Percentiles rank a stretch among this genome's conserved stretches.
phyloP scores from a whole-genome alignment of 441 rosid genomes.

The Metrosideros polymorpha region DNA sequence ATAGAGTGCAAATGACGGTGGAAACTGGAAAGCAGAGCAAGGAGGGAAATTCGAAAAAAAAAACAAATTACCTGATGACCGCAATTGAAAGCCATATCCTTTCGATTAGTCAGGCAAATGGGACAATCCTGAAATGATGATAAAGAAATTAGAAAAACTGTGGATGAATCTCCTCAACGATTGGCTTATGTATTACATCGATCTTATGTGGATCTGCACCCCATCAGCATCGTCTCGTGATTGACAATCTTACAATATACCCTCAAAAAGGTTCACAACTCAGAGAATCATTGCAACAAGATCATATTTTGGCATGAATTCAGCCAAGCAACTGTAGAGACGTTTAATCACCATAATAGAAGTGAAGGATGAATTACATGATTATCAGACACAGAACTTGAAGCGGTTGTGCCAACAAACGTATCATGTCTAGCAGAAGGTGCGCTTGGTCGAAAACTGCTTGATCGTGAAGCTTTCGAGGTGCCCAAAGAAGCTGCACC shows the following conservation, averaged over 20 bases:
- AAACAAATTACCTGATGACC: constrained; percentile 9
- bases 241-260: not conserved
- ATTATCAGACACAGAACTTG: constrained; percentile 10
- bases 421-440: constrained; percentile 2
- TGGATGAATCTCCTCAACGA: not conserved
- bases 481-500: not conserved
- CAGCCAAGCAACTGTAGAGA: not conserved
- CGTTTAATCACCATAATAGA: not conserved
- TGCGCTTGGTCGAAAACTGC: constrained; percentile 5
- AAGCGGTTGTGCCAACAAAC: not conserved
- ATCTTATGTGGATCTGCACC: not conserved
- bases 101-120: constrained; percentile 4
- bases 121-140: constrained; percentile 7
- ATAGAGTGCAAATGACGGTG: not conserved
- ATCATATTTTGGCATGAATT: not conserved
- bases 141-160: not conserved
- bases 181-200: not conserved
- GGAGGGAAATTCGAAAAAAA: not conserved
- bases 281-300: not conserved
- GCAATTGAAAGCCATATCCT: constrained; percentile 13
- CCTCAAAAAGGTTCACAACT: not conserved
- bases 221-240: not conserved
- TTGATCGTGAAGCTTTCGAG: not conserved
- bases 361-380: not conserved
- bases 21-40: not conserved